Evolutionary conservation across 257 asterid species (phyloP).

Genomic region (Knoxia roxburghii): DNA sequence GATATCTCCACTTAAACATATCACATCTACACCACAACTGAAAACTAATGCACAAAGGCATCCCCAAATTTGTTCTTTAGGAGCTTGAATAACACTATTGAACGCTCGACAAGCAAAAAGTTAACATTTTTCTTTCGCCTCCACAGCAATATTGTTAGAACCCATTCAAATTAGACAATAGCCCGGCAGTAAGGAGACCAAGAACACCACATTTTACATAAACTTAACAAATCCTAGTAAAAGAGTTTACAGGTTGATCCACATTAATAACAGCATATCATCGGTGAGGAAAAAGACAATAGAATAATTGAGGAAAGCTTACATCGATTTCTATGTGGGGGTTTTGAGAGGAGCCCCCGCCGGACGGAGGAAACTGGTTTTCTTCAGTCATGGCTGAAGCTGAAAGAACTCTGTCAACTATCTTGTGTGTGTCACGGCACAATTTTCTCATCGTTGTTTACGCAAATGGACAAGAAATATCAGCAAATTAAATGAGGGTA

Average conservation of each 20-base stretch:
- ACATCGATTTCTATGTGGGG: constrained; percentile 44
- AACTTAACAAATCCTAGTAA: not conserved
- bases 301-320: constrained; percentile 23
- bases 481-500: no score
- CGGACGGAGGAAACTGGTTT: constrained; percentile 44
- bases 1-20: not conserved
- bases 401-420: constrained; percentile 19
- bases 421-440: no score
- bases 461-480: no score
- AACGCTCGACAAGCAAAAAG: not conserved
- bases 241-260: not conserved
- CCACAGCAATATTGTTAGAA: not conserved
- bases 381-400: constrained; percentile 35
- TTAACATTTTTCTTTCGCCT: not conserved
- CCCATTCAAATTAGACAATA: not conserved
- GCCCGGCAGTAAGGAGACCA: not conserved
- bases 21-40: not conserved
- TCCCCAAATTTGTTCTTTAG: not conserved
- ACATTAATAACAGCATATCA: no score
- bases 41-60: not conserved
- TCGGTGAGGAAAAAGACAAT: constrained; percentile 7
- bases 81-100: not conserved
- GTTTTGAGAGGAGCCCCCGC: constrained; percentile 29
- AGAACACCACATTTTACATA: not conserved
- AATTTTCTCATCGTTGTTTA: no score